These are phyloP conservation scores for Lentinula sp. DNA, from an alignment of 768 basidiomycete species.

Conservation along the genomic window DNA sequence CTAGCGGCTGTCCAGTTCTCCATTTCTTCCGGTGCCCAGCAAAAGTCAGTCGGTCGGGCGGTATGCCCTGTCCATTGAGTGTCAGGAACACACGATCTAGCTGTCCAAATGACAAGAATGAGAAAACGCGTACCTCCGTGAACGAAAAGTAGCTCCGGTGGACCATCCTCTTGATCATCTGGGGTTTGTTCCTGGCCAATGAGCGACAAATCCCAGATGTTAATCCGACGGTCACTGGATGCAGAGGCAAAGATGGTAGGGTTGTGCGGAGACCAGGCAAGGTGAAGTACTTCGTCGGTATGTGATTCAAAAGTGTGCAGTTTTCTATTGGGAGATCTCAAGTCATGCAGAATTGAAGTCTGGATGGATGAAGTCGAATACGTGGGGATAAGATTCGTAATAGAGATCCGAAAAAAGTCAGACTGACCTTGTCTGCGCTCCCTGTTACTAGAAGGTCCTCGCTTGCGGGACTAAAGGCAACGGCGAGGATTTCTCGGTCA, in stretches of 20 bases:
- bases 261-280: slow-evolving; percentile 94
- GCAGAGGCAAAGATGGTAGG: slow-evolving; percentile 92
- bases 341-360: slow-evolving; percentile 88
- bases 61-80: slow-evolving; percentile 60
- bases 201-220: slow-evolving; percentile 89
- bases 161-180: slow-evolving; percentile 97
- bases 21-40: slow-evolving; percentile 81
- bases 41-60: slow-evolving; percentile 86
- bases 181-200: slow-evolving; percentile 97
- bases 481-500: slow-evolving; percentile 83
- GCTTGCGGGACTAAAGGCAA: slow-evolving; percentile 81
- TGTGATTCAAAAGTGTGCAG: slow-evolving; percentile 92
- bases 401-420: background rate
- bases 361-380: slow-evolving; percentile 21
- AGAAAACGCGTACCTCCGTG: slow-evolving; percentile 71
- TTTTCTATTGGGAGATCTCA: slow-evolving; percentile 64
- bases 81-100: background rate
- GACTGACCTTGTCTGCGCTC: slow-evolving; percentile 81
- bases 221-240: slow-evolving; percentile 87
- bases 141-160: slow-evolving; percentile 92
- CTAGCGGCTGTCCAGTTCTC: slow-evolving; percentile 85
- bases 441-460: slow-evolving; percentile 84
- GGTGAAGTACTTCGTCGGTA: slow-evolving; percentile 88
- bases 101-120: background rate
- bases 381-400: background rate